Conservation (phyloP, 495 filamentous ascomycete species). For the Halenospora varia region DNA sequence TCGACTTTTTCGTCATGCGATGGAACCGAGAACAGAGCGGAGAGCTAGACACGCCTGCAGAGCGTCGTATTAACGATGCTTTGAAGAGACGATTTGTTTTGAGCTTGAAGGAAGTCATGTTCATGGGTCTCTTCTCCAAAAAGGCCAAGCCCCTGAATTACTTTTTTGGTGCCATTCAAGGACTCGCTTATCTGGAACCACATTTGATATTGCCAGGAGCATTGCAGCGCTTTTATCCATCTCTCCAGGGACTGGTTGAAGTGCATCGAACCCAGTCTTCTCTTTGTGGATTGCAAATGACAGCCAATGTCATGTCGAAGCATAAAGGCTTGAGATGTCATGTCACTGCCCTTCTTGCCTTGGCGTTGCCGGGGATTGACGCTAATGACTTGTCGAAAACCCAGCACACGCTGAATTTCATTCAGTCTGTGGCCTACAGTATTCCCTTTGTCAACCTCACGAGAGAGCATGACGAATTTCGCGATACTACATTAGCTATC, state of each 20-base stretch:
- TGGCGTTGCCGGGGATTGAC: conserved; percentile 93
- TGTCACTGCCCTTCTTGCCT: conserved; percentile 83
- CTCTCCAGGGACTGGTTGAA: conserved; percentile 92
- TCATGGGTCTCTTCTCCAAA: conserved; percentile 98
- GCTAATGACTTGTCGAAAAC: conserved; percentile 98
- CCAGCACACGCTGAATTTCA: conserved; percentile 86
- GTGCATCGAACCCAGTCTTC: conserved; percentile 96
- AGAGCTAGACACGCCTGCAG: conserved; percentile 78
- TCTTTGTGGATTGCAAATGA: conserved; percentile 81
- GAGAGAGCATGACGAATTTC: conserved; percentile 60
- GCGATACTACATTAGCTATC: conserved; percentile 75
- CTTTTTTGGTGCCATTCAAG: conserved; percentile 84
- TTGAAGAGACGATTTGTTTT: conserved; percentile 89
- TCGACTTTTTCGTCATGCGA: conserved; percentile 95
- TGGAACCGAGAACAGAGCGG: conserved; percentile 94
- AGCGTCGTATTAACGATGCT: conserved; percentile 71
- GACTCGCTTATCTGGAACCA: conserved; percentile 85
- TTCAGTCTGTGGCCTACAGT: conserved; percentile 91
- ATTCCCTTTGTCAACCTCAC: conserved; percentile 88
- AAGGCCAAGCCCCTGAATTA: conserved; percentile 86
- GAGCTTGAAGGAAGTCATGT: conserved; percentile 85
- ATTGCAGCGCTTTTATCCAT: conserved; percentile 93
- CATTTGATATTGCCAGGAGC: conserved; percentile 90
- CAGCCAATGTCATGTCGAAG: conserved; percentile 82
- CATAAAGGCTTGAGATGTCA: conserved; percentile 94